A percentile compares a stretch with the other conserved stretches of the same genome.
Conservation (phyloP, 305 asterid genomes). For the Coffea humblotiana region DNA sequence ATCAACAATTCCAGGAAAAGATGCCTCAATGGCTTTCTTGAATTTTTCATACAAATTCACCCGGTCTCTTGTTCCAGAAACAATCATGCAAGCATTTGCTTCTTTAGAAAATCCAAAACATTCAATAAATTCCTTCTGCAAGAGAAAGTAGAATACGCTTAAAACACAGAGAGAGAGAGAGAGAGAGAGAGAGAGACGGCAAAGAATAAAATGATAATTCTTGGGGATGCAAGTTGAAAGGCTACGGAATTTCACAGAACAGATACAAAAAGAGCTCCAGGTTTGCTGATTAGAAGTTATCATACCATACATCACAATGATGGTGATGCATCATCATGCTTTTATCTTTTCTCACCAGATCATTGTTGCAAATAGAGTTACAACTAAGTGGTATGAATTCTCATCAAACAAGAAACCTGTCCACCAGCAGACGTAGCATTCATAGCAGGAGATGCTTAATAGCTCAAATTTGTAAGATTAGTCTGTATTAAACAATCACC, state of each 20-base stretch:
- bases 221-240: neutral
- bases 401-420: neutral
- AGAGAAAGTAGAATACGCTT: conserved; percentile 16
- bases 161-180: neutral
- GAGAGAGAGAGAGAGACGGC: neutral
- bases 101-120: conserved; percentile 77
- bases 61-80: conserved; percentile 88
- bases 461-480: neutral
- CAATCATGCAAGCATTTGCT: conserved; percentile 79
- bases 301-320: neutral
- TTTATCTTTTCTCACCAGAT: neutral
- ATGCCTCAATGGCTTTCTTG: conserved; percentile 57
- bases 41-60: conserved; percentile 76
- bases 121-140: conserved; percentile 87
- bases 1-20: conserved; percentile 69
- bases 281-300: neutral
- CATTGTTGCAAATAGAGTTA: neutral
- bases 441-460: neutral
- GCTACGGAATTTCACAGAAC: neutral
- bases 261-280: neutral
- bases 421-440: neutral
- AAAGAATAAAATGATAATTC: neutral
- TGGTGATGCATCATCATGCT: neutral
- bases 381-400: neutral
- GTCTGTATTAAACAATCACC: neutral